Percentiles rank a stretch among this genome's conserved stretches.
Conservation (phyloP, 1,139 yeast genomes). For the Lodderomyces elongisporus region DNA sequence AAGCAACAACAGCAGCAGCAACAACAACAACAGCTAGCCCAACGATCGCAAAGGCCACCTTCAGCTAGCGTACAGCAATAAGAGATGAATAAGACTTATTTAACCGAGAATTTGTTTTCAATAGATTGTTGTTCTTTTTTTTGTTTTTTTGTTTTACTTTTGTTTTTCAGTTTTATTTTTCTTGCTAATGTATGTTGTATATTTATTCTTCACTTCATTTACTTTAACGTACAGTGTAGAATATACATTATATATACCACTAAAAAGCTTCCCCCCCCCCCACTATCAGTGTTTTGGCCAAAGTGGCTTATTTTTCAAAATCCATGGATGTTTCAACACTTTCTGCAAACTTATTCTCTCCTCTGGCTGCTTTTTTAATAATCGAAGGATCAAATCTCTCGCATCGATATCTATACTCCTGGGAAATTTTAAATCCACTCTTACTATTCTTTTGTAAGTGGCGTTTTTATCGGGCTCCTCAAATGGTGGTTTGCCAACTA, state of each 20-base stretch:
- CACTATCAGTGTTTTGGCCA: too few relatives aligned
- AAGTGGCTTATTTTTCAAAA: conserved; percentile 50
- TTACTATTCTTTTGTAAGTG: conserved; percentile 75
- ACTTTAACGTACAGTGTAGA: too few relatives aligned
- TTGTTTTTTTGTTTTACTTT: background rate
- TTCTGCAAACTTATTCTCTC: conserved; percentile 57
- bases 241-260: too few relatives aligned
- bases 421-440: conserved; percentile 73
- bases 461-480: conserved; percentile 72
- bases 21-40: conserved; percentile 33
- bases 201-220: too few relatives aligned
- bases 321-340: conserved; percentile 81
- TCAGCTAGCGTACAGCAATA: too few relatives aligned
- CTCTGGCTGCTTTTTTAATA: conserved; percentile 64
- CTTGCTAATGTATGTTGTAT: too few relatives aligned
- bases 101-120: too few relatives aligned
- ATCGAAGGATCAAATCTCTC: conserved; percentile 57
- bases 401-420: conserved; percentile 68
- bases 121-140: too few relatives aligned
- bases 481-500: conserved; percentile 89
- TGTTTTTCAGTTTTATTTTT: background rate
- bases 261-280: too few relatives aligned
- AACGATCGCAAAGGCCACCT: conserved; percentile 12
- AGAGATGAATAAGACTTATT: conserved; percentile 1
- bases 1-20: conserved; percentile 35